phyloP scores from a whole-genome alignment of 164 flowering plant genomes.

The Aristolochia fimbriata region DNA sequence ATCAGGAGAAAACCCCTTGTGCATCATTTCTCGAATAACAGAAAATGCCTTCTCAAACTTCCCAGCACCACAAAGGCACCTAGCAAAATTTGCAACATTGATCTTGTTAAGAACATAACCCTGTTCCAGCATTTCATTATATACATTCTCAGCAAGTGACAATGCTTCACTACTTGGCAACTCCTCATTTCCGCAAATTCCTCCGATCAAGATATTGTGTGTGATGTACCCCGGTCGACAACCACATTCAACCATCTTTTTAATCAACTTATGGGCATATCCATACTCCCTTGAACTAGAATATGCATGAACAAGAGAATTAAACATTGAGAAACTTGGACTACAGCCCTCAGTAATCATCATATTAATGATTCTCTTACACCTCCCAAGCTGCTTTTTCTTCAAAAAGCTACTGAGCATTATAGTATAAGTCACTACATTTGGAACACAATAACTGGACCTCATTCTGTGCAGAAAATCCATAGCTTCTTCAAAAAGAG shows the following conservation, averaged over 20 bases:
- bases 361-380: slow-evolving; percentile 78
- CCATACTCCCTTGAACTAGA: slow-evolving; percentile 54
- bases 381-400: slow-evolving; percentile 61
- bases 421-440: slow-evolving; percentile 60
- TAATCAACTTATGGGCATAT: slow-evolving; percentile 73
- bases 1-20: slow-evolving; percentile 76
- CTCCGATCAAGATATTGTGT: slow-evolving; percentile 78
- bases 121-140: slow-evolving; percentile 58
- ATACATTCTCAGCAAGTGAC: slow-evolving; percentile 71
- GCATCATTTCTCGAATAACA: slow-evolving; percentile 74
- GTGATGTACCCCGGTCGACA: slow-evolving; percentile 68
- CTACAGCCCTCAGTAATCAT: slow-evolving; percentile 88
- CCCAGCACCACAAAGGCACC: slow-evolving; percentile 70
- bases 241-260: slow-evolving; percentile 59
- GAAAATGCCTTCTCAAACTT: slow-evolving; percentile 66
- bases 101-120: slow-evolving; percentile 64
- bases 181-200: slow-evolving; percentile 65
- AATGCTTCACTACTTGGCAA: slow-evolving; percentile 40
- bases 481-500: slow-evolving; percentile 89
- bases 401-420: slow-evolving; percentile 62
- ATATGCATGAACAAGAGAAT: slow-evolving; percentile 73
- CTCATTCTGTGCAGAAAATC: slow-evolving; percentile 66
- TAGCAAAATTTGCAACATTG: slow-evolving; percentile 55
- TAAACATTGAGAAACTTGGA: slow-evolving; percentile 57
- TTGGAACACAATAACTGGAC: slow-evolving; percentile 64